Conservation (phyloP, 1,284 basidiomycete species). For the Austroboletus novae-zelandiae region DNA sequence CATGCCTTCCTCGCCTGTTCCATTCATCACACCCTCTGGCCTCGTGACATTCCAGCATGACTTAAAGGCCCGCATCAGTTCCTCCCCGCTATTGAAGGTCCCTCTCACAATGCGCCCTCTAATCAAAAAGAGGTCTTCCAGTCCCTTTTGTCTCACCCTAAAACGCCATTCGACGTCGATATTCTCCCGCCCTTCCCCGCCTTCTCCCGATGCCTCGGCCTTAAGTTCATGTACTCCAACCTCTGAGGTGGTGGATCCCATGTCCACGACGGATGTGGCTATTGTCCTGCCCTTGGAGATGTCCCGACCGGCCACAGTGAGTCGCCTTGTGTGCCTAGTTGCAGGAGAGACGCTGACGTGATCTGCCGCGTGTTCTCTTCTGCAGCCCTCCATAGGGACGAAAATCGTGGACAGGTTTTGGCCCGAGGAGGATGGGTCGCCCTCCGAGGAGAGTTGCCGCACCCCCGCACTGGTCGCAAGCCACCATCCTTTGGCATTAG, state of each 20-base stretch:
- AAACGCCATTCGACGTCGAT: conserved; percentile 29
- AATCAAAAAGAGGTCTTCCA: conserved; percentile 29
- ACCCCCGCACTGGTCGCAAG: neutral
- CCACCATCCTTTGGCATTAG: conserved; percentile 18
- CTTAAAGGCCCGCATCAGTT: conserved; percentile 30
- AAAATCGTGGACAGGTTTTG: conserved; percentile 33
- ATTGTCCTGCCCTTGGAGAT: neutral
- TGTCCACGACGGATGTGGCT: conserved; percentile 7
- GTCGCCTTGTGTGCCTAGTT: conserved; percentile 7
- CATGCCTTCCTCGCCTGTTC: conserved; percentile 27
- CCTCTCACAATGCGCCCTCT: conserved; percentile 28
- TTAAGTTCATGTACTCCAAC: conserved; percentile 13
- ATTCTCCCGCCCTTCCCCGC: conserved; percentile 23
- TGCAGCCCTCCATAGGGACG: conserved; percentile 26
- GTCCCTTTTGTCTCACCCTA: conserved; percentile 19
- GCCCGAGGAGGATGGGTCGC: conserved; percentile 28
- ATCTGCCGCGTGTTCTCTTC: neutral
- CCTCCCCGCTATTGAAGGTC: conserved; percentile 25
- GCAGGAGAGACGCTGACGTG: conserved; percentile 9
- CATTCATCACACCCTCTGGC: conserved; percentile 26
- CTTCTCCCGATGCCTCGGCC: conserved; percentile 8
- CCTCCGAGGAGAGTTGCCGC: conserved; percentile 19
- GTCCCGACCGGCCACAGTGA: conserved; percentile 7
- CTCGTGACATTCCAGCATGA: conserved; percentile 29
- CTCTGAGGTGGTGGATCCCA: conserved; percentile 21